These are phyloP conservation scores for Fraxinus velutina DNA, from an alignment of 305 asterid species.

Conservation along the genomic window DNA sequence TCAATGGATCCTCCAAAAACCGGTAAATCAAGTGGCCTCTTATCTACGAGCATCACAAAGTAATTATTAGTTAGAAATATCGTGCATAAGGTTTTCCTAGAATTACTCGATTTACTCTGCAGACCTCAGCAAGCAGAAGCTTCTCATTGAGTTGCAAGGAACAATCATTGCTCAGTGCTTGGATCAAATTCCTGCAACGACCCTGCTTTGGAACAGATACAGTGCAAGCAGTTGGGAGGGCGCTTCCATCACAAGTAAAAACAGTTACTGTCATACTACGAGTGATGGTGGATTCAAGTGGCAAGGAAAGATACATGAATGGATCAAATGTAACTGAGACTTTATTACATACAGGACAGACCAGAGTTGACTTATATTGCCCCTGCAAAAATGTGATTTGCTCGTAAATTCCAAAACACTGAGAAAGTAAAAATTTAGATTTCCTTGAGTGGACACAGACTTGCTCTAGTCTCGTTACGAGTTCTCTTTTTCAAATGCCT, in stretches of 20 bases:
- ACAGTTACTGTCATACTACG: conserved; percentile 90
- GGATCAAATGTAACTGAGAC: conserved; percentile 96
- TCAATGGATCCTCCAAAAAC: conserved; percentile 87
- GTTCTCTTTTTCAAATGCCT: background rate
- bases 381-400: conserved; percentile 54
- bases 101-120: conserved; percentile 24
- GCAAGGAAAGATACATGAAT: conserved; percentile 93
- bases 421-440: background rate
- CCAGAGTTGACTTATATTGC: conserved; percentile 95
- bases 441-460: background rate
- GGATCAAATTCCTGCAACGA: conserved; percentile 89
- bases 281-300: conserved; percentile 80
- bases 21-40: conserved; percentile 88
- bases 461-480: background rate
- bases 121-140: conserved; percentile 94
- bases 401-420: background rate
- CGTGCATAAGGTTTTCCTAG: background rate
- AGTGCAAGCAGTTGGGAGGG: conserved; percentile 73
- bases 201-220: conserved; percentile 90
- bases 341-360: conserved; percentile 89
- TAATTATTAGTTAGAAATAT: conserved; percentile 7
- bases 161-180: conserved; percentile 74
- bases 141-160: conserved; percentile 77
- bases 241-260: conserved; percentile 92
- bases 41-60: conserved; percentile 50